A percentile compares a stretch with the other conserved stretches of the same genome.
These are phyloP conservation scores for Wallacemonas sp. DNA, from an alignment of 208 protist species.

Conservation along the genomic window DNA sequence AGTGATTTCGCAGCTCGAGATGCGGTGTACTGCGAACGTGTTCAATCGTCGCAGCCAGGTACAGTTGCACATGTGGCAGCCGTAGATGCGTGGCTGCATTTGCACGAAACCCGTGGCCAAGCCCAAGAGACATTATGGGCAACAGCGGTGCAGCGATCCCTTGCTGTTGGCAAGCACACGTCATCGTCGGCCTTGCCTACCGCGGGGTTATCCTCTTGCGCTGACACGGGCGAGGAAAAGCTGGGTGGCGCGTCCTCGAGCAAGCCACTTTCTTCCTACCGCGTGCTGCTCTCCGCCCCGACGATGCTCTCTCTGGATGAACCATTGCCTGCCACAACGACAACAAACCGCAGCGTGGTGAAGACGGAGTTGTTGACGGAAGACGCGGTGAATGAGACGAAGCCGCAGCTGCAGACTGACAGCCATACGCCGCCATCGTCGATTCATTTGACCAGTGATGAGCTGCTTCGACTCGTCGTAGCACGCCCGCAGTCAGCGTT, in stretches of 20 bases:
- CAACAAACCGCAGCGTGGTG: too few species aligned
- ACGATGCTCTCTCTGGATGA: background rate
- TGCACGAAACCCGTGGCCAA: constrained; percentile 37
- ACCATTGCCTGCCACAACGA: background rate
- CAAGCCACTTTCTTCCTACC: constrained; percentile 1
- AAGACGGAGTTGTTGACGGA: too few species aligned
- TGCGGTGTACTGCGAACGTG: constrained; percentile 14
- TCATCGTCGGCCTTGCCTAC: too few species aligned
- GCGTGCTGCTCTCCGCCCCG: constrained; percentile 5
- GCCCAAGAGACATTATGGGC: constrained; percentile 36
- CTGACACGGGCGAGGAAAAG: too few species aligned
- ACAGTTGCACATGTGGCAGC: constrained; percentile 49
- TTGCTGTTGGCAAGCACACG: background rate
- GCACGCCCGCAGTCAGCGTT: constrained; percentile 41
- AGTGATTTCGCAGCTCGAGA: too few species aligned
- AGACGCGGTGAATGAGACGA: background rate
- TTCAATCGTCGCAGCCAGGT: constrained; percentile 29
- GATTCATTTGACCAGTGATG: constrained; percentile 38
- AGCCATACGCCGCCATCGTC: too few species aligned
- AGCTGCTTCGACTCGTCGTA: constrained; percentile 66
- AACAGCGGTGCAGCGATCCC: background rate
- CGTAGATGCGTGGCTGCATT: constrained; percentile 30
- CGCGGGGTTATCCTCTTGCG: too few species aligned
- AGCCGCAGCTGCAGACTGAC: background rate
- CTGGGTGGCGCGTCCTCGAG: background rate